These are phyloP conservation scores for Kwoniella europaea DNA, from an alignment of 768 basidiomycete genomes.

Conservation along the genomic window DNA sequence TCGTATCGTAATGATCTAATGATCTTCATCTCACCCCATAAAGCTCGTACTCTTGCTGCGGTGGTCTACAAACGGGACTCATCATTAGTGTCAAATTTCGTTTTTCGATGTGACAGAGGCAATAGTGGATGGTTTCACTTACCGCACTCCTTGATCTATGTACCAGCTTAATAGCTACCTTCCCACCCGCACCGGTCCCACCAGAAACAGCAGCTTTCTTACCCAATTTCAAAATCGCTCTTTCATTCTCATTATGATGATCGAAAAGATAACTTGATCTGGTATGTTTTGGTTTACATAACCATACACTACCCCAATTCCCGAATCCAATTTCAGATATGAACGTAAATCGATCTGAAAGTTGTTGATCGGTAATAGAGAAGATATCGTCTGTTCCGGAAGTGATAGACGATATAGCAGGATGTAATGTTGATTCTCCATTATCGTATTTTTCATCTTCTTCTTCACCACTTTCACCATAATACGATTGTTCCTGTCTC, in stretches of 20 bases:
- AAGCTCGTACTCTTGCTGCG: conserved; percentile 82
- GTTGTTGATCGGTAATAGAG: conserved; percentile 47
- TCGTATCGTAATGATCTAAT: conserved; percentile 80
- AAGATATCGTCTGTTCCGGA: conserved; percentile 36
- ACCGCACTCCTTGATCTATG: conserved; percentile 75
- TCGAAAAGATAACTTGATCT: conserved; percentile 17
- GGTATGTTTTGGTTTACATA: conserved; percentile 35
- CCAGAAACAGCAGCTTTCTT: conserved; percentile 28
- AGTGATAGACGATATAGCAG: conserved; percentile 29
- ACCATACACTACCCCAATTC: conserved; percentile 57
- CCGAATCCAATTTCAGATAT: conserved; percentile 54
- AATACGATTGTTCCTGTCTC: background rate
- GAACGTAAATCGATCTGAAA: conserved; percentile 48
- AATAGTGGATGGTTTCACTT: conserved; percentile 1
- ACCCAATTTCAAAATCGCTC: conserved; percentile 26
- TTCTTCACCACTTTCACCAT: background rate
- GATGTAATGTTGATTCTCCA: conserved; percentile 14
- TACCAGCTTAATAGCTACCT: conserved; percentile 89
- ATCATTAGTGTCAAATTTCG: no score
- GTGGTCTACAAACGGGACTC: conserved; percentile 64
- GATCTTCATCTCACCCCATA: conserved; percentile 99
- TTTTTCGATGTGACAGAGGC: no score
- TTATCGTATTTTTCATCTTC: background rate
- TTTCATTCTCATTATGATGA: background rate
- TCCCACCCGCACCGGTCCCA: conserved; percentile 39